phyloP scores from a whole-genome alignment of 108 stramenopile genomes.

The Skeletonema menzelii region DNA sequence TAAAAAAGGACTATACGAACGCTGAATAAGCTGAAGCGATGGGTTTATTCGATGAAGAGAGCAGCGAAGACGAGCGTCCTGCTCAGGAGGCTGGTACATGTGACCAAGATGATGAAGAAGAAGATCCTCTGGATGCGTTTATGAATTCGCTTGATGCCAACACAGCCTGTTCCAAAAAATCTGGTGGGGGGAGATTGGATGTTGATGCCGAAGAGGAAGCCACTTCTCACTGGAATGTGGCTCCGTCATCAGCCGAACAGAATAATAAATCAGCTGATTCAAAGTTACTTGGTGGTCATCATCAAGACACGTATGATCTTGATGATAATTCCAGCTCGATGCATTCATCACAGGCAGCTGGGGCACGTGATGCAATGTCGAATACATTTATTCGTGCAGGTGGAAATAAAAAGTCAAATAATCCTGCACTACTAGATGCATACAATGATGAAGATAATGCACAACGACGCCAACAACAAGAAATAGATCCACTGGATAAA shows the following conservation, averaged over 20 bases:
- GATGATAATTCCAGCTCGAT: neutral
- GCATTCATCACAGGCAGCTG: neutral
- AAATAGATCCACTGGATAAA: slow-evolving; percentile 41
- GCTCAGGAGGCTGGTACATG: neutral
- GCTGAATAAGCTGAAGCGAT: neutral
- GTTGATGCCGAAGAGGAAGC: slow-evolving; percentile 85
- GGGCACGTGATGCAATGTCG: slow-evolving; percentile 18
- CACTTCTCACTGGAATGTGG: slow-evolving; percentile 66
- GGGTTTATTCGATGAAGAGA: slow-evolving; percentile 37
- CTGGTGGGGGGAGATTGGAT: slow-evolving; percentile 59
- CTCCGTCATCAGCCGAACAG: neutral
- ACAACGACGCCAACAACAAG: slow-evolving; percentile 4
- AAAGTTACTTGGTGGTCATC: neutral
- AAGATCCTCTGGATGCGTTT: slow-evolving; percentile 85
- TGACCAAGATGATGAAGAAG: slow-evolving; percentile 49
- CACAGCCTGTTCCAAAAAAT: neutral
- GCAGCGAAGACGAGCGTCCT: slow-evolving; percentile 7
- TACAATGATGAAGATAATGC: slow-evolving; percentile 10
- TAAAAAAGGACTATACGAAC: too few relatives aligned
- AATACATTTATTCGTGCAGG: slow-evolving; percentile 38
- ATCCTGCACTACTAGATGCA: neutral
- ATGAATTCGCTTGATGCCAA: slow-evolving; percentile 64
- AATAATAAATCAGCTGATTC: neutral
- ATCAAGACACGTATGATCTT: neutral
- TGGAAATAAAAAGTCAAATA: neutral